A percentile compares a stretch with the other conserved stretches of the same genome.
These are phyloP conservation scores for Salinomyces thailandicus DNA, from an alignment of 2,329 filamentous ascomycete species.

Conservation along the genomic window DNA sequence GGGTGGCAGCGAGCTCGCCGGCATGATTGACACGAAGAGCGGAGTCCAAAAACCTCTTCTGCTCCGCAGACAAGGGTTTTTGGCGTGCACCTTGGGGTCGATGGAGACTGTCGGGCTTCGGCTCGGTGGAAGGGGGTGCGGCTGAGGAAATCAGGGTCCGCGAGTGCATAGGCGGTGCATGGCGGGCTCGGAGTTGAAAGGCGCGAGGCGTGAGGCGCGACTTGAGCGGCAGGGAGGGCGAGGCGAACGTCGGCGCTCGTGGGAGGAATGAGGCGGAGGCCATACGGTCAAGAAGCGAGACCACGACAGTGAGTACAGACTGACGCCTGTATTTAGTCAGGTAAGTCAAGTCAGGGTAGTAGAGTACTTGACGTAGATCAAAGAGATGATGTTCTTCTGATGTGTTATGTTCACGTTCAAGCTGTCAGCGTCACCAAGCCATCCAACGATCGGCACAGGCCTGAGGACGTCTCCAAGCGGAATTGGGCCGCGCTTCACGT, in stretches of 20 bases:
- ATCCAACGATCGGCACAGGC: too few relatives aligned
- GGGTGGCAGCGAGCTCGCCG: constrained; percentile 88
- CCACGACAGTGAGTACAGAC: too few relatives aligned
- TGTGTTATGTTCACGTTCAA: too few relatives aligned
- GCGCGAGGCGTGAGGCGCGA: constrained; percentile 19
- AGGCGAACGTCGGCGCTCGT: too few relatives aligned
- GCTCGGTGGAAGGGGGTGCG: constrained; percentile 10
- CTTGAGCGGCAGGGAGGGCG: constrained; percentile 16
- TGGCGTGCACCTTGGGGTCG: constrained; percentile 9
- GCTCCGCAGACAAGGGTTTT: constrained; percentile 33
- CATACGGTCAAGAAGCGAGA: too few relatives aligned
- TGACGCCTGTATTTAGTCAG: too few relatives aligned
- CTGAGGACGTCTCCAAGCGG: too few relatives aligned
- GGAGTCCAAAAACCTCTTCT: constrained; percentile 64
- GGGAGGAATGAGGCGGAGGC: too few relatives aligned
- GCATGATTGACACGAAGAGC: constrained; percentile 94
- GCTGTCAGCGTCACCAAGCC: too few relatives aligned
- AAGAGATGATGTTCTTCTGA: too few relatives aligned
- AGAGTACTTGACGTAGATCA: too few relatives aligned
- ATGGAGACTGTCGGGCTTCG: constrained; percentile 12
- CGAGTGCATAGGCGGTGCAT: constrained; percentile 1
- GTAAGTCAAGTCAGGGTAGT: too few relatives aligned
- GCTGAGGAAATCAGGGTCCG: constrained; percentile 13
- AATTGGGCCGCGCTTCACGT: neutral
- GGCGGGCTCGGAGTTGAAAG: constrained; percentile 21